These are phyloP conservation scores for Ceratobasidium sp. DNA, from an alignment of 1,284 basidiomycete genomes.

Conservation along the genomic window DNA sequence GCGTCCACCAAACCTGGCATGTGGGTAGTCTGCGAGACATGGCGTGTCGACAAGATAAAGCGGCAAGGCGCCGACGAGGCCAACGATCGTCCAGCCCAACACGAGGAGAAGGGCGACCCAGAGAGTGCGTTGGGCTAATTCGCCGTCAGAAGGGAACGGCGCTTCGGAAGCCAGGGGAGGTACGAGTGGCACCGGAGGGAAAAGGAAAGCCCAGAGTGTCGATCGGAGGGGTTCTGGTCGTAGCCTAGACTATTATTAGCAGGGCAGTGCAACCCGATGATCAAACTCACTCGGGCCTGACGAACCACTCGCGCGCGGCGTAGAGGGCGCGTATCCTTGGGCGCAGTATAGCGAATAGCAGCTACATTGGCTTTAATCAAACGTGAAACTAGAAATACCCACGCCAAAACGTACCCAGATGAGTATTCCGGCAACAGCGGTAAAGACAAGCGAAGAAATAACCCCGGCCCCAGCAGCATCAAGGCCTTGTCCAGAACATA, in stretches of 20 bases:
- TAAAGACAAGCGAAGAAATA: constrained; percentile 69
- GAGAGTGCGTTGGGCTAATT: constrained; percentile 74
- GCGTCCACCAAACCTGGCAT: constrained; percentile 67
- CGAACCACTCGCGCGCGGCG: constrained; percentile 79
- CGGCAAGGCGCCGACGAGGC: constrained; percentile 75
- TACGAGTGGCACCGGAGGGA: constrained; percentile 75
- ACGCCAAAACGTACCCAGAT: constrained; percentile 70
- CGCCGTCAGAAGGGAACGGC: constrained; percentile 78
- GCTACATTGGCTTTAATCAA: constrained; percentile 57
- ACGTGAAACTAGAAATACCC: constrained; percentile 15
- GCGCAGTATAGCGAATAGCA: constrained; percentile 74
- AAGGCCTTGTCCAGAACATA: constrained; percentile 73
- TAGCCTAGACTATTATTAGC: constrained; percentile 60
- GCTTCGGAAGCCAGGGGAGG: constrained; percentile 68
- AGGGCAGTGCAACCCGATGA: constrained; percentile 36
- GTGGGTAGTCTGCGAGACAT: constrained; percentile 69
- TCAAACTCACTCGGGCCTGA: constrained; percentile 72
- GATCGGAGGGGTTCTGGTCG: constrained; percentile 73
- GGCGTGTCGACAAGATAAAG: constrained; percentile 77
- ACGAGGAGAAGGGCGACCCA: constrained; percentile 75
- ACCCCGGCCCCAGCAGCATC: constrained; percentile 76
- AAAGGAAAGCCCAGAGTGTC: constrained; percentile 74
- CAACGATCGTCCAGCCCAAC: constrained; percentile 74
- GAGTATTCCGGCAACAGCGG: constrained; percentile 68
- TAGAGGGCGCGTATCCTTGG: constrained; percentile 79